Base-by-base conservation (phyloP, 192 early-diverging fungal genomes). In the Coemansia sp. region DNA sequence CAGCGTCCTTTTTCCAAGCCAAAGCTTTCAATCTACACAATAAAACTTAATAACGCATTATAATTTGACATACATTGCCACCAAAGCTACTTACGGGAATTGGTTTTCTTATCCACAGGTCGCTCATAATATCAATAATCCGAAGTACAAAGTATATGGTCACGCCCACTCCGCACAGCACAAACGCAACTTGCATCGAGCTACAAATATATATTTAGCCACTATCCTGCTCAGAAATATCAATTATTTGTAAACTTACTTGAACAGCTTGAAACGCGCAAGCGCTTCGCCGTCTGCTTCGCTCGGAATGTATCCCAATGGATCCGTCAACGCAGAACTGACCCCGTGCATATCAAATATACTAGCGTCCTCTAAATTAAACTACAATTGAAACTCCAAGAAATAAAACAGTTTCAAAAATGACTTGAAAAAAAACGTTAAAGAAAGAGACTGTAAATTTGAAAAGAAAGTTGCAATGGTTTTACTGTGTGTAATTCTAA, bases 1-100 rank as follows among this genome's bases (percentile, higher is more conserved):
- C 82, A 83, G 38, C 55, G 63, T 19, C 82, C 77, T 27, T 79
- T 68, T 32, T 67, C 53, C 2, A 70, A 73, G 7, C 82, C 82
- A 76, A 83, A 83, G 12, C 70, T 69, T 25, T 67, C 58, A 21
- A 80, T 41, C 73, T 75, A 73, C 6, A 32, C 29, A 32, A 21
- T 21, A 21, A 21, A 21, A 21, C 21, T 32, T 32, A 27, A 27
- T 32, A 32, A 6, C 0, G 6, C 29, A 32, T 32, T 32, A 32
- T 32, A 32, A 6, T 32, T 32, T 32, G 29, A 32, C 29, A 6
- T 6, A 6, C n/a, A 55, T 24, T 14, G 2, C 6, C 10, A 52
- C 24, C 37, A 32, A 5, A 32, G 29, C 21, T 67, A 62, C 67
- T 60, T 74, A 80, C 68, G 5, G 77, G 72, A 35, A 67, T 62